Evolutionary conservation across 495 filamentous ascomycete species (phyloP).

Genomic region (Neurospora sp.): DNA sequence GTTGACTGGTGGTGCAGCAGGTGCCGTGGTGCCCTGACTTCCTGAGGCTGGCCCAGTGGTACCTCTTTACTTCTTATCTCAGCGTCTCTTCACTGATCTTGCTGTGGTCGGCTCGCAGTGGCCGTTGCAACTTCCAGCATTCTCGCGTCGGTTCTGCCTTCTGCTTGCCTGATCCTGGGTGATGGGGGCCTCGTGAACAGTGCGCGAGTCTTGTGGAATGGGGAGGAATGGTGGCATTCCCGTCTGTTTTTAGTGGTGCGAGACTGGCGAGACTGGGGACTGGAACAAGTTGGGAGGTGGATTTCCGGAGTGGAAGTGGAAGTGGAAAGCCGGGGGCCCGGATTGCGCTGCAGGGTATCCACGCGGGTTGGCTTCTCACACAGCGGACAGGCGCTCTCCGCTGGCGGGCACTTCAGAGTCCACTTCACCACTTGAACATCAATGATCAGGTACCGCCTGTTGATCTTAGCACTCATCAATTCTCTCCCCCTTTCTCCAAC

Average conservation of each 20-base stretch:
- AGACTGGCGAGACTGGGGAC: background rate
- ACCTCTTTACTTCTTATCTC: background rate
- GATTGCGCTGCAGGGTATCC: background rate
- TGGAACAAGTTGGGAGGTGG: background rate
- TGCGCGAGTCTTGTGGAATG: background rate
- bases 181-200: background rate
- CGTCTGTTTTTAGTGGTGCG: background rate
- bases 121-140: background rate
- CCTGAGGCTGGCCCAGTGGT: background rate
- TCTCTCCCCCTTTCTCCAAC: background rate
- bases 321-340: background rate
- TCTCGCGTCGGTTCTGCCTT: background rate
- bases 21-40: background rate
- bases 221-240: background rate
- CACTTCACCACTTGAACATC: background rate
- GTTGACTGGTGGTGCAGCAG: background rate
- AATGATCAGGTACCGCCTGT: background rate
- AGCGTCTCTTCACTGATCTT: background rate
- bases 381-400: background rate
- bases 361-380: background rate
- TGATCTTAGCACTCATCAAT: background rate
- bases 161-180: background rate
- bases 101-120: background rate
- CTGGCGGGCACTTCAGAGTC: background rate
- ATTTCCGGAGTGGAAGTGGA: background rate